These are phyloP conservation scores for Hyaloscypha variabilis DNA, from an alignment of 495 filamentous ascomycete species.

Conservation along the genomic window DNA sequence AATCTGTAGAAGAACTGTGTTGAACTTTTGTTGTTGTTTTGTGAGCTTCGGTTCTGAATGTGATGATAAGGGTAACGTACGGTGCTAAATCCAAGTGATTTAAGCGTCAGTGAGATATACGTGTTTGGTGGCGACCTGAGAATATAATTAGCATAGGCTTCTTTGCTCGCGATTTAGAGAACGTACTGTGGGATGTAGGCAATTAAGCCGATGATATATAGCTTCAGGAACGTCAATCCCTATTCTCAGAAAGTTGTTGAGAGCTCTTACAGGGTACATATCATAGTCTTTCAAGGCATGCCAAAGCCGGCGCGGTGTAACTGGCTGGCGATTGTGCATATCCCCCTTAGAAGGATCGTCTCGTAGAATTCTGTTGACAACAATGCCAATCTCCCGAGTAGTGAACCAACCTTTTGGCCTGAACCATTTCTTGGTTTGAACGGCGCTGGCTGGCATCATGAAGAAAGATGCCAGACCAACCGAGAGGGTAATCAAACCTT, in stretches of 20 bases:
- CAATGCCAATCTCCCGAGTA: constrained; percentile 64
- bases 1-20: constrained; percentile 70
- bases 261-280: constrained; percentile 72
- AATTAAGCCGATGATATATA: constrained; percentile 65
- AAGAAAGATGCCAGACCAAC: constrained; percentile 68
- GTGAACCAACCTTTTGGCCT: constrained; percentile 78
- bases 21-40: no score
- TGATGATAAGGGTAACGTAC: no score
- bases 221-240: no score
- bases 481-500: constrained; percentile 58
- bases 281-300: constrained; percentile 67
- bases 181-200: constrained; percentile 58
- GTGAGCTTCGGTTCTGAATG: no score
- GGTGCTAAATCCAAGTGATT: constrained; percentile 62
- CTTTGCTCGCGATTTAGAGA: no score
- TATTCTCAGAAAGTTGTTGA: no score
- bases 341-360: constrained; percentile 69
- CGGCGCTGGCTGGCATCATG: constrained; percentile 75
- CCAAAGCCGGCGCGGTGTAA: constrained; percentile 61
- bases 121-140: constrained; percentile 47
- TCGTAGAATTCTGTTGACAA: constrained; percentile 73
- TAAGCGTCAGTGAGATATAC: constrained; percentile 66
- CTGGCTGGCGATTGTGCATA: constrained; percentile 62
- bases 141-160: no score
- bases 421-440: constrained; percentile 66